Conservation (phyloP, 805 yeast genomes). For the Starmerella lactis-condensi region DNA sequence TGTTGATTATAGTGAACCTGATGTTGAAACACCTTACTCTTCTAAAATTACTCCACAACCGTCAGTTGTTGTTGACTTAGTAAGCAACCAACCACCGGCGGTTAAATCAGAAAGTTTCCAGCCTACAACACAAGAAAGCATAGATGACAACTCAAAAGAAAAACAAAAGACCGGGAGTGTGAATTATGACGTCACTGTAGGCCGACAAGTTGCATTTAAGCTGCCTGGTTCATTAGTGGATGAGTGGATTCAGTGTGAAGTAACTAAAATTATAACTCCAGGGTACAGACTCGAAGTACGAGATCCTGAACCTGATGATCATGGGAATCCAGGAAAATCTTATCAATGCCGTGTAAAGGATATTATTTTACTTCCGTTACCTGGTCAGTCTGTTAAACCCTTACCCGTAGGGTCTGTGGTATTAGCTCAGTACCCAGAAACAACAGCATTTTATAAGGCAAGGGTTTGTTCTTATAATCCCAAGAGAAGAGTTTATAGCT, state of each 20-base stretch:
- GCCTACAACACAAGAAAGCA: constrained; percentile 1
- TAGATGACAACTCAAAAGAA: not conserved
- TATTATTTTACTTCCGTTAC: constrained; percentile 40
- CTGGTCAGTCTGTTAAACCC: constrained; percentile 26
- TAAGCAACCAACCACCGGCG: too few relatives aligned
- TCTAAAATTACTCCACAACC: too few relatives aligned
- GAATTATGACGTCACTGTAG: constrained; percentile 28
- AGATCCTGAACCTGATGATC: constrained; percentile 95
- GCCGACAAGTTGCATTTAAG: constrained; percentile 78
- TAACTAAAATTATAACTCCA: constrained; percentile 55
- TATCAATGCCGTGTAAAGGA: constrained; percentile 74
- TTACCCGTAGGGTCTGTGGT: constrained; percentile 68
- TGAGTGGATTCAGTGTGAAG: constrained; percentile 95
- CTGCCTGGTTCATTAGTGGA: constrained; percentile 48
- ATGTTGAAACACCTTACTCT: too few relatives aligned
- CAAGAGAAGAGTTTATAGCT: constrained; percentile 14
- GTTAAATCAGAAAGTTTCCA: too few relatives aligned
- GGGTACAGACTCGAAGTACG: constrained; percentile 71
- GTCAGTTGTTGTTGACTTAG: too few relatives aligned
- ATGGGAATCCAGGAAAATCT: constrained; percentile 68
- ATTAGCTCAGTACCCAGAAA: constrained; percentile 87
- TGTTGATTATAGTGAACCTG: too few relatives aligned
- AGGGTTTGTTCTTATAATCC: constrained; percentile 41
- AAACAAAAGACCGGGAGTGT: not conserved
- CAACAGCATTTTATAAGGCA: constrained; percentile 92